Base-by-base conservation (phyloP, 1,284 basidiomycete species). In the Coriolopsis trogii region DNA sequence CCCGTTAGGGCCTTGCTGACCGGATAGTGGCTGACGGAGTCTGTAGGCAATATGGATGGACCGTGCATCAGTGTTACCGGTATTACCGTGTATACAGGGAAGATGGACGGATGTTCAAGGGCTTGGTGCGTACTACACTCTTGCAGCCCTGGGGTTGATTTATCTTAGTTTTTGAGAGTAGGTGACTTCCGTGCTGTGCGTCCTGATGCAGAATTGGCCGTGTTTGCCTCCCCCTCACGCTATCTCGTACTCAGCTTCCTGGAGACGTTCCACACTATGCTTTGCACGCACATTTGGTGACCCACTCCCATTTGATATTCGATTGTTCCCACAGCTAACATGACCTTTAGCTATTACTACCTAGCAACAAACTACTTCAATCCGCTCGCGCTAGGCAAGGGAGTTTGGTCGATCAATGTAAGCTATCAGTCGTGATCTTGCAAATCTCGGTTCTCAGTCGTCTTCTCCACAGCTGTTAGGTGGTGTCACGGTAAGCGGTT, bases 31-130 rank as follows among this genome's bases (percentile, higher is more conserved):
- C n/a, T n/a, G n/a, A n/a, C 6, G 26, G 25, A 23, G 2, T n/a
- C 5, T n/a, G 28, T 20, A 53, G 51, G 43, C 51, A 53, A 23
- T 53, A 48, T 28, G 51, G 51, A 23, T 49, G 46, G 51, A 53
- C 46, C 6, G 37, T 31, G 10, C 25, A 45, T 24, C 46, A 48
- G 16, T 53, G 51, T 24, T 53, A 48, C 18, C 16, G n/a, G 9
- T 53, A 53, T 25, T 53, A 40, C 31, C 46, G 51, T 25, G 24
- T 24, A n/a, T 53, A 53, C 21, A 36, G 41, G 6, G 33, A 20
- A 3, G 51, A 53, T 24, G 34, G 20, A 7, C 25, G 41, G 46
- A 16, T 36, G 1, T 26, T 53, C 4, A 53, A 49, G 16, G 4
- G 24, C 7, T 41, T 53, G 20, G 51, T 53, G 16, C 21, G 46